These are phyloP conservation scores for Omphalotus guepiniiformis DNA, from an alignment of 768 basidiomycete species.

Conservation along the genomic window DNA sequence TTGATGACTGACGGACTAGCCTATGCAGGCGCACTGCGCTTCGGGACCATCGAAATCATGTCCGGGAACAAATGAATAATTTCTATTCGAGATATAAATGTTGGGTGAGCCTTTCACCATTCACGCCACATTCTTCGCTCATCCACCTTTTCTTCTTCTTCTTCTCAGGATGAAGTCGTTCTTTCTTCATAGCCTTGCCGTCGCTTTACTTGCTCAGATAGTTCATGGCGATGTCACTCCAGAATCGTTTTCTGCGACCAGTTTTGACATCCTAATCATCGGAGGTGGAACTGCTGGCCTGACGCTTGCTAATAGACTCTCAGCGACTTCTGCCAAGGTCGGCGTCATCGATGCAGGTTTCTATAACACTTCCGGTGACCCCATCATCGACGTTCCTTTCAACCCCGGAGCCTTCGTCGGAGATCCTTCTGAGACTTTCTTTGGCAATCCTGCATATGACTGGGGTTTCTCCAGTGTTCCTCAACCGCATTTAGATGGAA, in stretches of 20 bases:
- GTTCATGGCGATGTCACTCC: neutral
- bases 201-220: neutral
- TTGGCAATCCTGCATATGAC: conserved; percentile 15
- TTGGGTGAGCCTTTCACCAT: too few species aligned
- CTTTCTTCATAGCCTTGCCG: neutral
- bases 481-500: conserved; percentile 9
- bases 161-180: neutral
- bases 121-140: too few species aligned
- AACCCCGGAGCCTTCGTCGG: conserved; percentile 9
- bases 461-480: conserved; percentile 13
- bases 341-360: conserved; percentile 20
- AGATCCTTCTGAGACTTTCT: too few species aligned
- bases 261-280: neutral
- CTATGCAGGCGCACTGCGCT: too few species aligned
- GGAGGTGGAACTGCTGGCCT: conserved; percentile 17
- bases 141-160: neutral
- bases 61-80: too few species aligned
- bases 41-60: too few species aligned
- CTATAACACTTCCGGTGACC: conserved; percentile 13
- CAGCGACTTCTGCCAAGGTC: conserved; percentile 11
- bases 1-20: too few species aligned
- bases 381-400: conserved; percentile 16
- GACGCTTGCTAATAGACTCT: conserved; percentile 12
- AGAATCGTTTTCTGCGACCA: neutral
- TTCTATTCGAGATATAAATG: too few species aligned